A percentile compares a stretch with the other conserved stretches of the same genome.
Conservation (phyloP, 2,329 filamentous ascomycete species). For the Aspergillus sp. region DNA sequence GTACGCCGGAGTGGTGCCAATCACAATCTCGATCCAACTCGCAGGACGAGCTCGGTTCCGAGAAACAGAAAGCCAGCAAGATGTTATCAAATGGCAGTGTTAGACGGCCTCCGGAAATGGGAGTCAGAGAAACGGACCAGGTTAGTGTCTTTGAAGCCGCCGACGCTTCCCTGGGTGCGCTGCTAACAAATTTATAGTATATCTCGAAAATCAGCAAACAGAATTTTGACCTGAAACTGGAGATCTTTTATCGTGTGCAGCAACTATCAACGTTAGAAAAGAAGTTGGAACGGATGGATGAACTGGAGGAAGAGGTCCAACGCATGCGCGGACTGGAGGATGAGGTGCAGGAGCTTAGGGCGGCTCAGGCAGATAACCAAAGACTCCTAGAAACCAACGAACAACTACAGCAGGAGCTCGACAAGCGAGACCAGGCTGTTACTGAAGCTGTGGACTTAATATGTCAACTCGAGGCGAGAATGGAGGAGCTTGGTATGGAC, state of each 20-base stretch:
- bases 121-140: conserved; percentile 44
- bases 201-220: conserved; percentile 45
- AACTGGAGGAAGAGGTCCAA: conserved; percentile 36
- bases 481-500: conserved; percentile 33
- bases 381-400: conserved; percentile 39
- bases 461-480: conserved; percentile 42
- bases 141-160: conserved; percentile 23
- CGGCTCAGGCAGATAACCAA: conserved; percentile 36
- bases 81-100: conserved; percentile 30
- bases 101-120: conserved; percentile 41
- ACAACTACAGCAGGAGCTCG: conserved; percentile 36
- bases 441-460: conserved; percentile 46
- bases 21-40: conserved; percentile 20
- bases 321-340: conserved; percentile 30
- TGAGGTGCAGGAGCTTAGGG: conserved; percentile 39
- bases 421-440: conserved; percentile 42
- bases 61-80: conserved; percentile 34
- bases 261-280: conserved; percentile 37
- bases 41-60: conserved; percentile 34
- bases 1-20: conserved; percentile 25
- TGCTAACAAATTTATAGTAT: conserved; percentile 32
- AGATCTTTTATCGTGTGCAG: conserved; percentile 41
- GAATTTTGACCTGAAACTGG: conserved; percentile 46
- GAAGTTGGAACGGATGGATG: conserved; percentile 38
- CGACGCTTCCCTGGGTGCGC: not conserved